phyloP scores from a whole-genome alignment of 495 filamentous ascomycete species.

The Sporormia fimetaria region DNA sequence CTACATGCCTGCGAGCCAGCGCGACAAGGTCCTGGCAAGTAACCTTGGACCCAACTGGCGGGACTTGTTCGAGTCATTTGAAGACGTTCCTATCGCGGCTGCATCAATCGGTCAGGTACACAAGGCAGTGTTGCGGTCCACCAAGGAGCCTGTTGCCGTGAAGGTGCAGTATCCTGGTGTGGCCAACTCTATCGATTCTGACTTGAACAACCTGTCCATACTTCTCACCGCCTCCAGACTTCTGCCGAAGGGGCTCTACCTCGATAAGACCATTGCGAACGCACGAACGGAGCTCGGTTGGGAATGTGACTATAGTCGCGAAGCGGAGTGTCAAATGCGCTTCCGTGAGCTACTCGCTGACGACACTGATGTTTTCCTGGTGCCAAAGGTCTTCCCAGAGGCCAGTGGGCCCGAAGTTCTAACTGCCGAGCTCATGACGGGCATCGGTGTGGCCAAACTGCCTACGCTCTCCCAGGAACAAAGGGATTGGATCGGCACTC shows the following conservation, averaged over 20 bases:
- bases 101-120: conserved; percentile 99
- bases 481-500: conserved; percentile 84
- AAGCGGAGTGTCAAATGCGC: conserved; percentile 63
- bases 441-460: conserved; percentile 78
- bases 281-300: conserved; percentile 85
- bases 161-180: conserved; percentile 99
- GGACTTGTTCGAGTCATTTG: conserved; percentile 68
- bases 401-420: conserved; percentile 79
- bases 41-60: conserved; percentile 84
- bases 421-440: conserved; percentile 84
- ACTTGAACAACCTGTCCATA: conserved; percentile 82
- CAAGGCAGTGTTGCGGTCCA: conserved; percentile 66
- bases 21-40: conserved; percentile 62
- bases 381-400: conserved; percentile 65
- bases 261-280: conserved; percentile 96
- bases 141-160: conserved; percentile 67
- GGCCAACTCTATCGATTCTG: conserved; percentile 85
- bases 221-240: conserved; percentile 81
- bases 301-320: conserved; percentile 93
- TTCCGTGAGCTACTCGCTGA: conserved; percentile 63
- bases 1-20: conserved; percentile 92
- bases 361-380: conserved; percentile 59
- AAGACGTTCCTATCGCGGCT: conserved; percentile 85
- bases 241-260: conserved; percentile 80
- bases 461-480: conserved; percentile 63